These are phyloP conservation scores for Carallia pectinifolia DNA, from an alignment of 345 rosid species.

Conservation along the genomic window DNA sequence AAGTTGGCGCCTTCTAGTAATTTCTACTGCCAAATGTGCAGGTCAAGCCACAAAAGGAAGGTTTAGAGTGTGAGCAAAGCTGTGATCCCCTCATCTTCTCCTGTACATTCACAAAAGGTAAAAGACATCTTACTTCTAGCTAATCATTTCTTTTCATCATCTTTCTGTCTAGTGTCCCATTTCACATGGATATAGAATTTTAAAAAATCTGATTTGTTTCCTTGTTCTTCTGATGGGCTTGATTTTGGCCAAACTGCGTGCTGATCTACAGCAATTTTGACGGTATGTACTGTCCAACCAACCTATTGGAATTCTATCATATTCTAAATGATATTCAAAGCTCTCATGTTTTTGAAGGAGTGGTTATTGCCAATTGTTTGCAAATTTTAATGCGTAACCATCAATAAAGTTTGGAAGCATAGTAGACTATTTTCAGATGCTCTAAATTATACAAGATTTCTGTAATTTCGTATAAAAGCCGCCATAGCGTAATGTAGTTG, in stretches of 20 bases:
- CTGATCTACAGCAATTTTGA: constrained; percentile 66
- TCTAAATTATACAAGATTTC: not conserved
- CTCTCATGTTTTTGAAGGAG: not conserved
- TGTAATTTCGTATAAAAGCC: not conserved
- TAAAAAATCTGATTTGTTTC: constrained; percentile 21
- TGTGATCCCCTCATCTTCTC: constrained; percentile 94
- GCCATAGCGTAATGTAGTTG: constrained; percentile 40
- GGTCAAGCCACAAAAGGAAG: constrained; percentile 86
- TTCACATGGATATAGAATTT: constrained; percentile 3
- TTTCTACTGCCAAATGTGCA: constrained; percentile 76
- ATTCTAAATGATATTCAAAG: constrained; percentile 5
- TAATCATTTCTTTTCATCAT: constrained; percentile 9
- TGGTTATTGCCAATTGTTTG: not conserved
- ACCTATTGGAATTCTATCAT: constrained; percentile 3
- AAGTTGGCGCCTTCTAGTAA: not conserved
- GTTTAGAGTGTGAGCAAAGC: constrained; percentile 70
- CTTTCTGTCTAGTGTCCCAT: constrained; percentile 4
- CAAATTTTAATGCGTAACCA: too few species aligned
- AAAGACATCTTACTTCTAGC: not conserved
- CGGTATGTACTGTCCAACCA: constrained; percentile 50
- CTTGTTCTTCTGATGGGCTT: constrained; percentile 20
- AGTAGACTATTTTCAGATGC: not conserved
- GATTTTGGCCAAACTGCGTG: constrained; percentile 18
- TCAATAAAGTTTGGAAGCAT: not conserved
- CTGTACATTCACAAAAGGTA: constrained; percentile 77